These are phyloP conservation scores for Diaporthe amygdali DNA, from an alignment of 2,329 filamentous ascomycete genomes.

Conservation along the genomic window DNA sequence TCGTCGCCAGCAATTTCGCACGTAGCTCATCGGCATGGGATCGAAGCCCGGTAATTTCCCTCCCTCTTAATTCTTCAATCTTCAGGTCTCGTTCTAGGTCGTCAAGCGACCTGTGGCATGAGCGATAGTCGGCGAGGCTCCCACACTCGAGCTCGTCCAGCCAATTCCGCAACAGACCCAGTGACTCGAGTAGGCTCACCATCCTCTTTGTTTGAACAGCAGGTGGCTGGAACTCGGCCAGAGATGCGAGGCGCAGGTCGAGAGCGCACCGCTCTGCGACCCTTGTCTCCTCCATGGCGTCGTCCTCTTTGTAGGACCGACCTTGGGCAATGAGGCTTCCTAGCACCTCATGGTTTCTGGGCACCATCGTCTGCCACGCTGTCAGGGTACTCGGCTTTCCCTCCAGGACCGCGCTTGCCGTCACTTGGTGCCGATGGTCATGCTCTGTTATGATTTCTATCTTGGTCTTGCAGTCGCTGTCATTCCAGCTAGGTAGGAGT, in stretches of 20 bases:
- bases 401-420: background rate
- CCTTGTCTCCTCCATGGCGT: background rate
- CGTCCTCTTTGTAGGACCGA: background rate
- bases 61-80: background rate
- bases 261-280: background rate
- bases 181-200: background rate
- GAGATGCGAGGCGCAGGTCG: background rate
- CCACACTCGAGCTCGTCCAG: background rate
- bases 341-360: background rate
- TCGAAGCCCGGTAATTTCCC: background rate
- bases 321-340: background rate
- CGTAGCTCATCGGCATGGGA: background rate
- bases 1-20: background rate
- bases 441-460: background rate
- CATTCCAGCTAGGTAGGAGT: background rate
- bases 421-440: background rate
- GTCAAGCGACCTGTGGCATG: background rate
- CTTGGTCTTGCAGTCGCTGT: background rate
- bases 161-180: background rate
- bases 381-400: background rate
- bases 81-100: background rate
- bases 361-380: background rate
- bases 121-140: background rate
- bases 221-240: background rate
- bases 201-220: background rate